phyloP scores from a whole-genome alignment of 129 eudicot species.

The Glebionis coronaria region DNA sequence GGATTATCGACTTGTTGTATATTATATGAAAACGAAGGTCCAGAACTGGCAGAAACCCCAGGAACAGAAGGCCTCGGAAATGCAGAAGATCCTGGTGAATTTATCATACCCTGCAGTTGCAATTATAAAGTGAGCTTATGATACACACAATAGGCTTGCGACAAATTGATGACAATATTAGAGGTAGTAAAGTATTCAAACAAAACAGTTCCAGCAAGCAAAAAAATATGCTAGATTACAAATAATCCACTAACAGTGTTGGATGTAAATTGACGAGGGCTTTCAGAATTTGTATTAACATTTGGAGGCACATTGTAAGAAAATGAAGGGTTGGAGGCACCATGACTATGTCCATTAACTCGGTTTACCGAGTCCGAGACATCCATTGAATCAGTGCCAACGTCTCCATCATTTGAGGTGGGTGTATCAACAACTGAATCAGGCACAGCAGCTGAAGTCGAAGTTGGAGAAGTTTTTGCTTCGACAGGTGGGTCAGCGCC shows the following conservation, averaged over 20 bases:
- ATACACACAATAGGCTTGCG: slow-evolving; percentile 5
- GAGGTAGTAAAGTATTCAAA: slow-evolving; percentile 1
- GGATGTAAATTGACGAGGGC: slow-evolving; percentile 40
- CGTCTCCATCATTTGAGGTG: slow-evolving; percentile 23
- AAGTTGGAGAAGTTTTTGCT: slow-evolving; percentile 25
- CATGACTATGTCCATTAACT: slow-evolving; percentile 32
- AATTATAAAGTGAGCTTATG: slow-evolving; percentile 16
- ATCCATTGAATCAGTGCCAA: slow-evolving; percentile 19
- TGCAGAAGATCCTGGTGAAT: slow-evolving; percentile 34
- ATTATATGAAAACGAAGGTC: slow-evolving; percentile 53
- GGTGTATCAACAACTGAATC: slow-evolving; percentile 16
- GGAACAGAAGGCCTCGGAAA: slow-evolving; percentile 40
- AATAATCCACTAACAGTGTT: slow-evolving; percentile 44
- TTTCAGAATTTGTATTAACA: slow-evolving; percentile 37
- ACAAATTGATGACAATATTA: slow-evolving; percentile 2
- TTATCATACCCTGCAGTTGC: slow-evolving; percentile 36
- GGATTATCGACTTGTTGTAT: slow-evolving; percentile 29
- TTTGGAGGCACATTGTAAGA: slow-evolving; percentile 39
- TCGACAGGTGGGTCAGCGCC: slow-evolving; percentile 30
- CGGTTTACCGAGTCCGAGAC: slow-evolving; percentile 24
- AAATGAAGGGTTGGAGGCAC: slow-evolving; percentile 33
- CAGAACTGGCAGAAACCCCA: slow-evolving; percentile 30
- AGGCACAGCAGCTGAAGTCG: slow-evolving; percentile 26
- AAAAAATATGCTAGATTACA: slow-evolving; percentile 9
- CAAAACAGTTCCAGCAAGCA: slow-evolving; percentile 12